Evolutionary conservation across 495 filamentous ascomycete genomes (phyloP), one percentile per base, ranked within the genome.

Genomic region (Penicillium coffeae): DNA sequence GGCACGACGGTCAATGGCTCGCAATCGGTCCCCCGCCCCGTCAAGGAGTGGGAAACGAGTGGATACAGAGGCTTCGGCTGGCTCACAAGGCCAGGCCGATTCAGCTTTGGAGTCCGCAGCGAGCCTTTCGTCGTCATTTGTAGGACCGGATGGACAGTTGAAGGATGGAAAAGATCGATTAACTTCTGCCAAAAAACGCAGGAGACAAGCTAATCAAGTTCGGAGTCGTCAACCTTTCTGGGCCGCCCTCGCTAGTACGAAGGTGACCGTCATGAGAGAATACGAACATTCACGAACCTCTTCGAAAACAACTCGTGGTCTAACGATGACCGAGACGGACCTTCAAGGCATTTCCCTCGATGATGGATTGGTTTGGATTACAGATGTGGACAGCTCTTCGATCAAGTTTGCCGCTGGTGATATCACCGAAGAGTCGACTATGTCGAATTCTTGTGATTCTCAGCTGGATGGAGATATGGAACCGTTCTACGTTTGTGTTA

Each of bases 221-320:
- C 76, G 90, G 62, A 90, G 87, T 58, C 82, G 87, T 47, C 91
- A 96, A 71, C 91, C 91, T 36, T 82, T 96, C 45, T 96, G 91
- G 91, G 89, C 91, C 44, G 91, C 90, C 9, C 80, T 95, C 50
- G 91, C 91, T 21, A 93, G 88, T 65, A 94, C 88, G 45, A 96
- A 95, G 68, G 90, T 95, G 56, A 91, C 90, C 37, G 85, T 95
- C 59, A 82, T 91, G 60, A 90, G 93, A 60, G 90, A 95, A 72
- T 91, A 90, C 63, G 90, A 95, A 61, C 81, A 91, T 67, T 88
- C 86, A 45, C 85, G 89, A 63, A 82, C 85, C 30, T 75, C 87
- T 38, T 83, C 83, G 74, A 95, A 74, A 84, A 87, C 50, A 72
- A 77, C 43, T 78, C 87, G 64, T 48, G 69, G 70, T 39, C 52